Evolutionary conservation across 371 early-diverging fungal species (phyloP).

Genomic region (Encephalitozoon intestinalis): DNA sequence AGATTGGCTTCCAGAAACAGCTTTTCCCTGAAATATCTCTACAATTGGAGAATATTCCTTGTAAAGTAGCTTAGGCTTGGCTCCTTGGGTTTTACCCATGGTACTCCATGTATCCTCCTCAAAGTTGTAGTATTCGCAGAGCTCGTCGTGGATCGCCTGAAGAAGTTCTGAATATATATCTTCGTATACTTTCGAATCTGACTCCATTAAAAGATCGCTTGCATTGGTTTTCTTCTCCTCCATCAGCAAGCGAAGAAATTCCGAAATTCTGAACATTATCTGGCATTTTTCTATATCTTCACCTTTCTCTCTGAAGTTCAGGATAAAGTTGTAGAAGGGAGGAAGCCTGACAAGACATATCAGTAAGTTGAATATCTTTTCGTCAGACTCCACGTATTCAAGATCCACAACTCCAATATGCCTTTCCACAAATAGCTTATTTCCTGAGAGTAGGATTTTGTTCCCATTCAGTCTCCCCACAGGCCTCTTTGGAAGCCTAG

Average conservation of each 20-base stretch:
- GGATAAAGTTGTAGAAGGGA: constrained; percentile 15
- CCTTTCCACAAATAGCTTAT: neutral
- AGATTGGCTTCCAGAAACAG: neutral
- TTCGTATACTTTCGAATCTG: neutral
- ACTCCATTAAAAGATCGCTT: neutral
- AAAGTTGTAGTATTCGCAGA: constrained; percentile 1
- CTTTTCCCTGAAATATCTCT: constrained; percentile 31
- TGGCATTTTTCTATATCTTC: neutral
- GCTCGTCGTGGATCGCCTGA: neutral
- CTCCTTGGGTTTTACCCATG: neutral
- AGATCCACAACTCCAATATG: neutral
- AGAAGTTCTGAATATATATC: constrained; percentile 10
- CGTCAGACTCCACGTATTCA: neutral
- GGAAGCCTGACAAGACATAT: neutral
- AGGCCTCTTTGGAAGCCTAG: neutral
- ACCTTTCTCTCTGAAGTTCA: neutral
- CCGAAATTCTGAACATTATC: neutral
- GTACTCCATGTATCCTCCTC: constrained; percentile 21
- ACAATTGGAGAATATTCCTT: constrained; percentile 28
- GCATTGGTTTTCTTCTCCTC: neutral
- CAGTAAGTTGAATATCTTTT: neutral
- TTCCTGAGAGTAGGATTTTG: neutral
- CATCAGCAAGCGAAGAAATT: neutral
- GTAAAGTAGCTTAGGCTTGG: neutral
- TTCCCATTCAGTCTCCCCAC: neutral